These are phyloP conservation scores for Alternaria viburni DNA, from an alignment of 2,329 filamentous ascomycete species.

Conservation along the genomic window DNA sequence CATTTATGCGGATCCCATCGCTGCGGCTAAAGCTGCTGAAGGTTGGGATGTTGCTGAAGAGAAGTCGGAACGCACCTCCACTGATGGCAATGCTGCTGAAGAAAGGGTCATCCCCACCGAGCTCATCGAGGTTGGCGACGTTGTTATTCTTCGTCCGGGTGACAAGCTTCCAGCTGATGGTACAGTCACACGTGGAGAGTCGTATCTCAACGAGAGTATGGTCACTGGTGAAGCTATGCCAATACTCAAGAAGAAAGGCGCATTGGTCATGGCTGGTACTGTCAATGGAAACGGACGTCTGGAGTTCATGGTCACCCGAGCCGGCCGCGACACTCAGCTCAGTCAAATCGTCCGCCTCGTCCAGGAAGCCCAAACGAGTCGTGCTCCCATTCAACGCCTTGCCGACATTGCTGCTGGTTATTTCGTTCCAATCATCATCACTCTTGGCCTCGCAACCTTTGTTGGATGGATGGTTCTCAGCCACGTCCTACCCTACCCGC, in stretches of 20 bases:
- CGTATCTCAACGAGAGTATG: constrained; percentile 97
- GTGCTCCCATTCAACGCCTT: constrained; percentile 91
- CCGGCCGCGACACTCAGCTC: constrained; percentile 92
- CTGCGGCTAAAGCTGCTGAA: constrained; percentile 88
- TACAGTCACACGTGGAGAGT: constrained; percentile 83
- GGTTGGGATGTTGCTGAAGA: constrained; percentile 65
- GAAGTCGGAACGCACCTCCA: constrained; percentile 53
- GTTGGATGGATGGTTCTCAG: constrained; percentile 93
- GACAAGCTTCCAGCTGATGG: constrained; percentile 98
- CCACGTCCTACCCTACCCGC: constrained; percentile 82
- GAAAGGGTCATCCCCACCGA: constrained; percentile 91
- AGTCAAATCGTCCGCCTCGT: constrained; percentile 99
- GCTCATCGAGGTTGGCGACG: constrained; percentile 89
- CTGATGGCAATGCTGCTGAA: constrained; percentile 69
- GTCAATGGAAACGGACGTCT: constrained; percentile 92
- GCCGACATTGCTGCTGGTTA: constrained; percentile 91
- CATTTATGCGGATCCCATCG: constrained; percentile 93
- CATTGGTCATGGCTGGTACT: constrained; percentile 85
- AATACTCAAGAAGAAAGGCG: constrained; percentile 84
- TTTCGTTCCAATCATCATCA: constrained; percentile 88
- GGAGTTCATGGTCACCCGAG: constrained; percentile 90
- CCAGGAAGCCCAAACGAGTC: constrained; percentile 92
- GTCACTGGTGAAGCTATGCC: constrained; percentile 97
- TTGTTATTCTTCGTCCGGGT: constrained; percentile 90
- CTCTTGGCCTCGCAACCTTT: constrained; percentile 85